Evolutionary conservation across 768 basidiomycete species (phyloP).

Genomic region (Guyanaporus albipodus): DNA sequence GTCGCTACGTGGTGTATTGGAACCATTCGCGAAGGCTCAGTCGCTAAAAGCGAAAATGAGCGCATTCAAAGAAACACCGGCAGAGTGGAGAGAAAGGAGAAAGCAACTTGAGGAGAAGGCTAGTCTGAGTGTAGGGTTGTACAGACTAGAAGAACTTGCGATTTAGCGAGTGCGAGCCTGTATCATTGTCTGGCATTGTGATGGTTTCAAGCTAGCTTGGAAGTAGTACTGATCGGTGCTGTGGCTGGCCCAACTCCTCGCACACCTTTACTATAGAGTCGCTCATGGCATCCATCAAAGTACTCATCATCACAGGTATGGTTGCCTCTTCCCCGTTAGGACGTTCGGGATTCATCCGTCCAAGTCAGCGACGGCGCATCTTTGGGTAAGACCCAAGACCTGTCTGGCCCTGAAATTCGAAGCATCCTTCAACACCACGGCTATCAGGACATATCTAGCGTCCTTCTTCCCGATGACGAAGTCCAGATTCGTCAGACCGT

Average conservation of each 20-base stretch:
- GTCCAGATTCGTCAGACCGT: slow-evolving; percentile 47
- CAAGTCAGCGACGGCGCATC: slow-evolving; percentile 70
- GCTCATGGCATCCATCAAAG: slow-evolving; percentile 21
- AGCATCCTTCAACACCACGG: slow-evolving; percentile 41
- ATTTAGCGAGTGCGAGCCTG: no score
- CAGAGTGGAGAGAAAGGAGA: slow-evolving; percentile 51
- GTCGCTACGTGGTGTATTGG: slow-evolving; percentile 56
- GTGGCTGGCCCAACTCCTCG: no score
- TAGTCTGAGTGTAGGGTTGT: slow-evolving; percentile 55
- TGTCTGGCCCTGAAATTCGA: slow-evolving; percentile 62
- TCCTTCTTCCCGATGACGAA: slow-evolving; percentile 67
- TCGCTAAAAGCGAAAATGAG: slow-evolving; percentile 42
- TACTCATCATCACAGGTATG: slow-evolving; percentile 29
- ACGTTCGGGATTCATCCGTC: neutral
- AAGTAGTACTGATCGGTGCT: no score
- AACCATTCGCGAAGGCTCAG: slow-evolving; percentile 58
- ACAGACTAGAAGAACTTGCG: slow-evolving; percentile 68
- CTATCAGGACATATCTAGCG: slow-evolving; percentile 34
- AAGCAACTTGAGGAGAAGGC: slow-evolving; percentile 52
- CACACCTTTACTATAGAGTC: no score
- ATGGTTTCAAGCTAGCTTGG: no score
- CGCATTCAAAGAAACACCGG: slow-evolving; percentile 28
- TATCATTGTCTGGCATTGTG: no score
- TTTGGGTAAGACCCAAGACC: slow-evolving; percentile 45
- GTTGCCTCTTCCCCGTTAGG: neutral